These are phyloP conservation scores for Ehretia macrophylla DNA, from an alignment of 257 asterid species.

Conservation along the genomic window DNA sequence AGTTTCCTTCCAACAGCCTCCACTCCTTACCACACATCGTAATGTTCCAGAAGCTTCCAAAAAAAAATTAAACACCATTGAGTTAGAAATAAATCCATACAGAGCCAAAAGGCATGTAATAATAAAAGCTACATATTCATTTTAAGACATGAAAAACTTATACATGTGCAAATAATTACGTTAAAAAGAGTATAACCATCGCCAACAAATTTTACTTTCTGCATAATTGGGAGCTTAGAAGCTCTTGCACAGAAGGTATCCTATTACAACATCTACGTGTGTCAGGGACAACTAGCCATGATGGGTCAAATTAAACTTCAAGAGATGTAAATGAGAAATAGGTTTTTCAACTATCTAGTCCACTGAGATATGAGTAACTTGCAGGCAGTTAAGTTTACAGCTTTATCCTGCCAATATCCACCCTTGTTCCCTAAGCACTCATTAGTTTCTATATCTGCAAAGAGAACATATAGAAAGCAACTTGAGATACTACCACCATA, in stretches of 20 bases:
- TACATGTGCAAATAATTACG: slow-evolving; percentile 34
- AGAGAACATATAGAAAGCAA: slow-evolving; percentile 6
- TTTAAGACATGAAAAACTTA: background rate
- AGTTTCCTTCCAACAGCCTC: slow-evolving; percentile 90
- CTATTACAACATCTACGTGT: slow-evolving; percentile 28
- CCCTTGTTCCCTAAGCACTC: slow-evolving; percentile 88
- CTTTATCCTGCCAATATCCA: slow-evolving; percentile 93
- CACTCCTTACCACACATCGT: slow-evolving; percentile 76
- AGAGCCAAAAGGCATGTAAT: background rate
- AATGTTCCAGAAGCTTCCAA: slow-evolving; percentile 80
- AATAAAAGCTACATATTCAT: background rate
- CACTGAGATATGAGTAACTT: slow-evolving; percentile 39
- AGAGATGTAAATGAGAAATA: background rate
- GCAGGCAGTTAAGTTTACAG: slow-evolving; percentile 86
- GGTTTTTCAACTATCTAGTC: background rate
- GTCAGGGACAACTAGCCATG: background rate
- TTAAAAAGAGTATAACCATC: slow-evolving; percentile 89
- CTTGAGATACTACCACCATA: background rate
- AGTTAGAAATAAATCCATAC: background rate
- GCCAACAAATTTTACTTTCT: slow-evolving; percentile 73
- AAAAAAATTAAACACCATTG: background rate
- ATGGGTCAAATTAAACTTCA: background rate
- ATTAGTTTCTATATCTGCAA: slow-evolving; percentile 80
- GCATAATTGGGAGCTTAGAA: slow-evolving; percentile 82
- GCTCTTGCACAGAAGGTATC: slow-evolving; percentile 94